Evolutionary conservation across 176 grass and related monocot genomes (phyloP), one percentile per base, ranked within the genome.

Genomic region (Rhipidocladum racemiflorum): DNA sequence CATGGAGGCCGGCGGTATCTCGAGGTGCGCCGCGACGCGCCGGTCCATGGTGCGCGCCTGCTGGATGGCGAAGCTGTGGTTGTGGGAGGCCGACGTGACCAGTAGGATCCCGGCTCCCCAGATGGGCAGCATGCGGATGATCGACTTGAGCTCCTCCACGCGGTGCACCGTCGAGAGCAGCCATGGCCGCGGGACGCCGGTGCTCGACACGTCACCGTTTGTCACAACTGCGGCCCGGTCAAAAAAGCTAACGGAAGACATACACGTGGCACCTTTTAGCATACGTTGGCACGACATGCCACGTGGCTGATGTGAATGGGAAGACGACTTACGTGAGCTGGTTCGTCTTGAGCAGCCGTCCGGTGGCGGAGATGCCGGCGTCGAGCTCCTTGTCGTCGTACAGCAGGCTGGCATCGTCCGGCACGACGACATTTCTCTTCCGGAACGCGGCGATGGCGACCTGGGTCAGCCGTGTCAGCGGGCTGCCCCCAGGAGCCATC

Each of bases 111-210:
- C 84, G 35, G 83, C 78, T 21, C 53, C 53, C 94, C 94, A 97
- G 72, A 97, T 91, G 34, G 94, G 94, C 35, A 97, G 81, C 84
- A 93, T 18, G 4, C 94, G 83, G 23, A 97, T 18, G 74, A 97
- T 56, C 18, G 91, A 93, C 70, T 93, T 97, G 67, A 97, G 77
- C 86, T 97, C 94, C 82, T 97, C 94, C 17, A 91, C 83, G n/a
- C 94, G 91, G 86, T 93, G 94, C 35, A 91, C 91, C 13, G 91
- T 93, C 35, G 94, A 85, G 13, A 97, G 59, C 0, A 84, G 75
- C 91, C 91, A 97, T 55, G 53, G 20, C 51, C 51, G 51, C n/a
- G 20, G 7, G 20, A 55, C 2, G 51, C 51, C 51, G 20, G 7
- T n/a, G 51, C 20, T 55, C 51, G 51, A 9, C 51, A 55, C 18